Evolutionary conservation across 495 filamentous ascomycete species (phyloP).

Genomic region (Penicillium diatomitis): DNA sequence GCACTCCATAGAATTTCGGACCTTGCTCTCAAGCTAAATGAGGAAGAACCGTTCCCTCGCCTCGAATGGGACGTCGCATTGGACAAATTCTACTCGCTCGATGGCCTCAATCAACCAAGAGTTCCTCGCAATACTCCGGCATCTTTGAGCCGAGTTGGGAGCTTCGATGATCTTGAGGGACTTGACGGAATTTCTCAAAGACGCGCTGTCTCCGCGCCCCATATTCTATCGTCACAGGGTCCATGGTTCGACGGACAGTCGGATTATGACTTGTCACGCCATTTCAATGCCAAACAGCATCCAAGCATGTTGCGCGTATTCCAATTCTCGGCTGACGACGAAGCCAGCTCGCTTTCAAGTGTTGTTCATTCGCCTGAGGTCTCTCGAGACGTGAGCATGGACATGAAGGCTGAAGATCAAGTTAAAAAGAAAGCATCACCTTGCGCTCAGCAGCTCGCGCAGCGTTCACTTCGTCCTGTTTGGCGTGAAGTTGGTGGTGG

Average conservation of each 20-base stretch:
- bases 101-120: conserved; percentile 7
- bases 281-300: background rate
- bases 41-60: conserved; percentile 6
- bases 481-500: background rate
- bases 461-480: background rate
- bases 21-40: background rate
- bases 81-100: conserved; percentile 15
- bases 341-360: background rate
- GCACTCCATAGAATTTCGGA: background rate
- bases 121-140: conserved; percentile 21
- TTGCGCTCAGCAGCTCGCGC: conserved; percentile 13
- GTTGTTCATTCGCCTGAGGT: background rate
- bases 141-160: conserved; percentile 8
- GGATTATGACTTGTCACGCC: background rate
- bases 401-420: background rate
- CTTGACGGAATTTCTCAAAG: conserved; percentile 1
- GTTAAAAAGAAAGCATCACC: background rate
- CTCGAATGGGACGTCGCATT: conserved; percentile 14
- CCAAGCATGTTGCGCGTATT: background rate
- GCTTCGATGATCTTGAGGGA: background rate
- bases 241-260: conserved; percentile 11
- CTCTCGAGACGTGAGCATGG: background rate
- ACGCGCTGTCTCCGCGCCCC: conserved; percentile 2
- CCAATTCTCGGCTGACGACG: conserved; percentile 1
- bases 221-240: conserved; percentile 3